Evolutionary conservation across 2,329 filamentous ascomycete species (phyloP), one percentile per base, ranked within the genome.

Genomic region (Leptodontidium sp.): DNA sequence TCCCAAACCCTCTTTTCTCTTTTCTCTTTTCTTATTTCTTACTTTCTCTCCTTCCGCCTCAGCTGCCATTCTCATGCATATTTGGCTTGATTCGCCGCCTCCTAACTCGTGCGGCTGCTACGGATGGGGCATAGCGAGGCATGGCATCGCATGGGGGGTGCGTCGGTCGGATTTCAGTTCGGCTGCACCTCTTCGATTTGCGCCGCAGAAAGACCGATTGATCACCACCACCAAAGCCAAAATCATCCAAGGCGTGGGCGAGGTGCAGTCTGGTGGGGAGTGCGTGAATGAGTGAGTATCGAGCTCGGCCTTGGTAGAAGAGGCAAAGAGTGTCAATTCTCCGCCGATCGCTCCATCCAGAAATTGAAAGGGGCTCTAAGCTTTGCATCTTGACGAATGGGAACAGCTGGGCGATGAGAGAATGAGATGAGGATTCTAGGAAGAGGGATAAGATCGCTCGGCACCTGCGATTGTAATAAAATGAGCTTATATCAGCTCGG

Each of bases 141-240:
- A 58, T 58, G 29, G 52, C 45, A 21, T 58, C n/a, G 24, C 52
- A 57, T 52, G 29, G 29, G 29, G 52, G 11, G 43, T 45, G 43
- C 17, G 43, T n/a, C 21, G 58, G 12, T 47, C 17, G 35, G 58
- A 47, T 17, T 53, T 12, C 21, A 32, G 5, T 29, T 47, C 58
- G 40, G 58, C 58, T 61, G 58, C 58, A 61, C 4, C 43, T 61
- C 35, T 47, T 47, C 12, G 14, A 17, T 17, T 58, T 58, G 7
- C 38, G 58, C 58, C 58, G 58, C n/a, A 61, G 40, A 47, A 61
- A 45, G 58, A 61, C 58, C 58, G 58, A 61, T 14, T 32, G 58
- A 61, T 61, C 58, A 61, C 24, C 58, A 47, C 11, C 12, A 8
- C 57, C 21, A 61, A 17, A 47, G 26, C 24, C 38, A 32, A 61